These are phyloP conservation scores for Fusarium camptoceras DNA, from an alignment of 2,329 filamentous ascomycete genomes.

Conservation along the genomic window DNA sequence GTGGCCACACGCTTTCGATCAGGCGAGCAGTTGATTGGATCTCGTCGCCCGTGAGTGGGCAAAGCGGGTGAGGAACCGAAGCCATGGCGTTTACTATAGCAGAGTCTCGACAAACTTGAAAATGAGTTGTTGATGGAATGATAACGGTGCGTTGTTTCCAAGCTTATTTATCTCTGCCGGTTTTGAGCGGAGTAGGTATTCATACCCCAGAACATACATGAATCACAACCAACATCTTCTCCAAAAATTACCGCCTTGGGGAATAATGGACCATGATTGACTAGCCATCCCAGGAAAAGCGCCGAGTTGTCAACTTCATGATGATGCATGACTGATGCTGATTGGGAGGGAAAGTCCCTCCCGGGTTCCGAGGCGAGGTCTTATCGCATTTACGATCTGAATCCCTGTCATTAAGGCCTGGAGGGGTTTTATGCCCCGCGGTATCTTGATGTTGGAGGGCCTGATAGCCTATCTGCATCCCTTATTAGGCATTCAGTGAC, in stretches of 20 bases:
- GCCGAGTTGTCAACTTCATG: background rate
- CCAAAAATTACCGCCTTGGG: conserved; percentile 23
- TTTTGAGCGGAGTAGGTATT: background rate
- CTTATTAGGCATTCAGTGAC: background rate
- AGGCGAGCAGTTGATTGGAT: conserved; percentile 32
- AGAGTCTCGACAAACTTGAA: rapidly evolving
- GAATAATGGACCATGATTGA: background rate
- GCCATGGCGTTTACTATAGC: background rate
- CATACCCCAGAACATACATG: background rate
- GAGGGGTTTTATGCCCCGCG: background rate
- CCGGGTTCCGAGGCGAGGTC: background rate
- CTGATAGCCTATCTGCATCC: background rate
- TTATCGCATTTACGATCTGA: background rate
- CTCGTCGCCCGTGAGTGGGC: conserved; percentile 30
- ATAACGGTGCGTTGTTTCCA: background rate
- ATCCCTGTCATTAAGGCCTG: background rate
- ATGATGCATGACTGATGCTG: background rate
- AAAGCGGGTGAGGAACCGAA: conserved; percentile 25
- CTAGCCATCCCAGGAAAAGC: background rate
- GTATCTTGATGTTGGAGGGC: background rate
- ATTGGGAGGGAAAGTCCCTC: conserved; percentile 46
- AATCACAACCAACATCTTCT: conserved; percentile 12
- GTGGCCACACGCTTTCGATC: conserved; percentile 27
- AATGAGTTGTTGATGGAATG: background rate
- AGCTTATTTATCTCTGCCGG: conserved; percentile 14